phyloP scores from a whole-genome alignment of 768 basidiomycete species.

The Crassisporium funariophilum region DNA sequence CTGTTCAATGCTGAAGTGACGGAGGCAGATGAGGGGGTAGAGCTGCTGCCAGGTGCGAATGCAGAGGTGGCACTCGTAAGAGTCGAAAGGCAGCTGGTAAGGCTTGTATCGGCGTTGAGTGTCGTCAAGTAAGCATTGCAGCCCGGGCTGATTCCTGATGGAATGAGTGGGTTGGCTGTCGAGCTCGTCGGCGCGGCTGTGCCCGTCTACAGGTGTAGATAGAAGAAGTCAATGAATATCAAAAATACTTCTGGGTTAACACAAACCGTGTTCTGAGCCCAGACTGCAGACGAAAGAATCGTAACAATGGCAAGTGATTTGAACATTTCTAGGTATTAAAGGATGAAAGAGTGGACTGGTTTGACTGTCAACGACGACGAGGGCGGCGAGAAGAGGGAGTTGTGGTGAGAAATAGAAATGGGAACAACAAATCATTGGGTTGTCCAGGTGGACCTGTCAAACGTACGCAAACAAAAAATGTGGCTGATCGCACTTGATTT shows the following conservation, averaged over 20 bases:
- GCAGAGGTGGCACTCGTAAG: constrained; percentile 60
- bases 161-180: constrained; percentile 58
- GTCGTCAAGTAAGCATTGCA: constrained; percentile 61
- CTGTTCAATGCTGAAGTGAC: constrained; percentile 53
- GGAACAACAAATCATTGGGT: constrained; percentile 23
- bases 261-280: constrained; percentile 53
- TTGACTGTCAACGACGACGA: constrained; percentile 38
- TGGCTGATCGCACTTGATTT: too few species aligned
- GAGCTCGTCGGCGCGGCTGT: constrained; percentile 26
- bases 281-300: constrained; percentile 47
- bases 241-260: not conserved
- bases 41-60: constrained; percentile 52
- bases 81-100: constrained; percentile 63
- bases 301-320: constrained; percentile 57
- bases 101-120: constrained; percentile 61
- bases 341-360: constrained; percentile 52
- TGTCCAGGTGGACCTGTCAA: constrained; percentile 3
- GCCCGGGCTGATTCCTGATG: constrained; percentile 55
- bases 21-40: constrained; percentile 41
- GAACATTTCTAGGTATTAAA: constrained; percentile 41
- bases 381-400: constrained; percentile 16
- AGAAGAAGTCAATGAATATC: constrained; percentile 2
- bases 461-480: too few species aligned
- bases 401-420: constrained; percentile 19
- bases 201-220: not conserved